Percentiles rank a stretch among this genome's conserved stretches.
Evolutionary conservation across 2,329 filamentous ascomycete species (phyloP).

Genomic region (Claviceps digitariae): DNA sequence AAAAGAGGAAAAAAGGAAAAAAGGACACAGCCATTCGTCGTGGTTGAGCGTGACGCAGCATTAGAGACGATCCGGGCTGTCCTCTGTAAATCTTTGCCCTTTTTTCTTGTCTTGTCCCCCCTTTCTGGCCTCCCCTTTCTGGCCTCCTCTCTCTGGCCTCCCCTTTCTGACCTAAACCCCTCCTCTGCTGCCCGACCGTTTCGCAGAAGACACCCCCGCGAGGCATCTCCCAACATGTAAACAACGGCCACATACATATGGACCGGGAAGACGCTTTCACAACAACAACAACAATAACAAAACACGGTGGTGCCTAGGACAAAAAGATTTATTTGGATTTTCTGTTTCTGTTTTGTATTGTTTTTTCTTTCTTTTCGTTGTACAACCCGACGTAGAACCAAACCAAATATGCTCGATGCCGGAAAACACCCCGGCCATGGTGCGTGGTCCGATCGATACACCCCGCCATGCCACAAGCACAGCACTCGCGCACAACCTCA

Average conservation of each 20-base stretch:
- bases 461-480: background rate
- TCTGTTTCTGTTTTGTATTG: background rate
- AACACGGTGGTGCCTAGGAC: background rate
- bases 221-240: slow-evolving; percentile 2
- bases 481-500: background rate
- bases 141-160: too few species aligned
- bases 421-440: slow-evolving; percentile 11
- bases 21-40: slow-evolving; percentile 27
- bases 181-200: background rate
- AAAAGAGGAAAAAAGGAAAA: slow-evolving; percentile 5
- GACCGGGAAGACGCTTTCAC: slow-evolving; percentile 2
- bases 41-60: slow-evolving; percentile 24
- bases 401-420: slow-evolving; percentile 15
- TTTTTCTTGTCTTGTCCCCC: background rate
- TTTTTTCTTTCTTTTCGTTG: background rate
- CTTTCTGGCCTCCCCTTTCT: background rate
- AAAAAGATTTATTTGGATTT: background rate
- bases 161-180: background rate
- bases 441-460: slow-evolving; percentile 10
- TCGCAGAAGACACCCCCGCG: too few species aligned
- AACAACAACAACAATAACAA: background rate
- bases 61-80: slow-evolving; percentile 19
- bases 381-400: slow-evolving; percentile 14
- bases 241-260: slow-evolving; percentile 4
- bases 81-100: background rate